Evolutionary conservation across 768 basidiomycete species (phyloP).

Genomic region (Naganishia kalamii): DNA sequence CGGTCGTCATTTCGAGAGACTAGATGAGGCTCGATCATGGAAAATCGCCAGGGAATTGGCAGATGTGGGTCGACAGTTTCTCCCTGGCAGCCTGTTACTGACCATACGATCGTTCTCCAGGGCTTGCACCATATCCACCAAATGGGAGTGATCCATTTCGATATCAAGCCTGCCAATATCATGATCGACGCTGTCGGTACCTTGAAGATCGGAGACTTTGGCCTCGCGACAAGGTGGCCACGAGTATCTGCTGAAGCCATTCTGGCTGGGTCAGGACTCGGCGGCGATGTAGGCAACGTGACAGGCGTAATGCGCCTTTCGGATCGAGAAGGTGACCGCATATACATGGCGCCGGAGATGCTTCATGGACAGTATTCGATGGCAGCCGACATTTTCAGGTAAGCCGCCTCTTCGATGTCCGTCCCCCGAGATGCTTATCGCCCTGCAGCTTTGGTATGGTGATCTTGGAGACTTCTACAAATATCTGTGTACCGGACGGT

Average conservation of each 20-base stretch:
- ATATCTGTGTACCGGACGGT: slow-evolving; percentile 94
- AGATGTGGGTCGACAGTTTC: slow-evolving; percentile 56
- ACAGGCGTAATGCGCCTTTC: slow-evolving; percentile 17
- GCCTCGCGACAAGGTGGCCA: slow-evolving; percentile 94
- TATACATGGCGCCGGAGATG: slow-evolving; percentile 95
- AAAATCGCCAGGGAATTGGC: slow-evolving; percentile 87
- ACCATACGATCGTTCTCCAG: slow-evolving; percentile 43
- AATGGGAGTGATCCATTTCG: slow-evolving; percentile 83
- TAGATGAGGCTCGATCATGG: slow-evolving; percentile 92
- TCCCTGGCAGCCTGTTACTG: background rate
- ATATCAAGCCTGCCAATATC: slow-evolving; percentile 95
- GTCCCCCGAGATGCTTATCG: slow-evolving; percentile 47
- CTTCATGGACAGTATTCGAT: slow-evolving; percentile 84
- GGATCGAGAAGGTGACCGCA: slow-evolving; percentile 82
- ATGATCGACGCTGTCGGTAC: slow-evolving; percentile 79
- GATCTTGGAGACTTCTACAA: slow-evolving; percentile 88
- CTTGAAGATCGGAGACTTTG: slow-evolving; percentile 97
- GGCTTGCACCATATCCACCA: slow-evolving; percentile 85
- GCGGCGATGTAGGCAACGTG: slow-evolving; percentile 23
- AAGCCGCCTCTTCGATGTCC: slow-evolving; percentile 42
- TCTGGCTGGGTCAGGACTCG: slow-evolving; percentile 40
- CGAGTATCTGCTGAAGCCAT: slow-evolving; percentile 50
- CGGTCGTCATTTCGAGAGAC: slow-evolving; percentile 66
- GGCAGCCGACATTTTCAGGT: slow-evolving; percentile 97
- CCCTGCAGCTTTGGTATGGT: slow-evolving; percentile 79